A percentile compares a stretch with the other conserved stretches of the same genome.
These are phyloP conservation scores for Sarocladium kiliense DNA, from an alignment of 2,329 filamentous ascomycete genomes.

Conservation along the genomic window DNA sequence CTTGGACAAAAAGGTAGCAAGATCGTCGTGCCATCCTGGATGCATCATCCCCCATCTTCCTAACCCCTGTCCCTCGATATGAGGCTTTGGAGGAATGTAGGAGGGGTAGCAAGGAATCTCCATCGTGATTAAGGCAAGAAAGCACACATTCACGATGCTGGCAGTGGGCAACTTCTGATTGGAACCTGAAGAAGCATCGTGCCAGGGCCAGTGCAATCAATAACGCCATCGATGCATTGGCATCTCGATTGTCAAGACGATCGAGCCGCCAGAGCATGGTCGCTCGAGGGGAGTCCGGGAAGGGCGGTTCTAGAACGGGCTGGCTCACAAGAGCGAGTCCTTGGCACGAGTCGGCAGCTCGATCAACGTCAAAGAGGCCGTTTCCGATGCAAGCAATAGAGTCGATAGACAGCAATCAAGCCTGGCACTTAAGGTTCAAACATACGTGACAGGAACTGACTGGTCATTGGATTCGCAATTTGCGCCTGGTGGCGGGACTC, in stretches of 20 bases:
- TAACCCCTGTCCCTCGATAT: neutral
- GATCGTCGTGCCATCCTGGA: neutral
- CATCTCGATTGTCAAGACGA: neutral
- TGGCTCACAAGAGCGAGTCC: neutral
- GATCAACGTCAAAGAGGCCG: neutral
- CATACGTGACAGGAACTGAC: neutral
- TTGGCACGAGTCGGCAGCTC: neutral
- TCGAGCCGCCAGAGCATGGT: neutral
- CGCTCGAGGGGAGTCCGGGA: neutral
- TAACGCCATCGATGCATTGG: neutral
- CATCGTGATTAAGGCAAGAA: neutral
- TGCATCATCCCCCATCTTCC: neutral
- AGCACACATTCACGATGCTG: no score
- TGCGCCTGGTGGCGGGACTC: neutral
- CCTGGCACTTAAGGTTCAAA: neutral
- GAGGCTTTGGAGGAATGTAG: neutral
- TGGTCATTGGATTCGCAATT: neutral
- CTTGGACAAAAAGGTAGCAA: neutral
- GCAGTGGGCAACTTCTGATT: no score
- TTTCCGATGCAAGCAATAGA: neutral
- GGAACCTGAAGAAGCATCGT: no score
- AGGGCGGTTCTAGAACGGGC: conserved; percentile 1
- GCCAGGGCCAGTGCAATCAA: no score
- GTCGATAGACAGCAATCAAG: neutral
- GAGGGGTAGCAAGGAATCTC: neutral